Base-by-base conservation (phyloP, 768 basidiomycete species). In the Calvatia gigantea region DNA sequence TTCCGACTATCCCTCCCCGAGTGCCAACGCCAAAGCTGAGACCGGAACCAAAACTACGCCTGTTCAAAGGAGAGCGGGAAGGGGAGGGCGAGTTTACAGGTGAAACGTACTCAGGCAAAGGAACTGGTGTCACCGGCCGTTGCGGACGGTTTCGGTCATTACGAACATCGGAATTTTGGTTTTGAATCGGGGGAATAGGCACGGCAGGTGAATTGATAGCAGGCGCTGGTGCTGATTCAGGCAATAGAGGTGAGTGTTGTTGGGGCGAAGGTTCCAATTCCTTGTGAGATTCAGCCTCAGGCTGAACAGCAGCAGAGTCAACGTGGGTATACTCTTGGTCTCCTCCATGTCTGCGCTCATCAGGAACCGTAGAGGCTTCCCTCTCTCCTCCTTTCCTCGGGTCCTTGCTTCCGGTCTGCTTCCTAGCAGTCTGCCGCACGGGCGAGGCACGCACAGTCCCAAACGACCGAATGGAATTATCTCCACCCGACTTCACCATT, bases 11-110 rank as follows among this genome's bases (percentile, higher is more conserved):
- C 3, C 25, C 33, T 37, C 35, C 19, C 21, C 21, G 41, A 23
- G 6, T 12, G 25, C 21, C 17, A 19, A 11, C 3, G 19, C 41
- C 12, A 12, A n/a, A n/a, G n/a, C n/a, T n/a, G n/a, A n/a, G n/a
- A n/a, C n/a, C n/a, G n/a, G 42, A 21, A 29, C 19, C 35, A 17
- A 25, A 21, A 9, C 6, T 29, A 31, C 5, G 39, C n/a, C 27
- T 19, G 23, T 21, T 11, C 7, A 35, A n/a, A 25, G 54, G 46
- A 14, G 39, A 32, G 7, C 38, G 37, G 19, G 38, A 31, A 15
- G 47, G 39, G 14, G 54, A 42, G 9, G 54, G 54, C 7, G 54
- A 23, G 29, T 49, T 56, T 15, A 56, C 54, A 32, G 54, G 54
- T 9, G 54, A 56, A 19, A 56, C 8, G 35, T 56, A 48, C 3